phyloP scores from a whole-genome alignment of 768 basidiomycete genomes.

The Trametes coccinea region DNA sequence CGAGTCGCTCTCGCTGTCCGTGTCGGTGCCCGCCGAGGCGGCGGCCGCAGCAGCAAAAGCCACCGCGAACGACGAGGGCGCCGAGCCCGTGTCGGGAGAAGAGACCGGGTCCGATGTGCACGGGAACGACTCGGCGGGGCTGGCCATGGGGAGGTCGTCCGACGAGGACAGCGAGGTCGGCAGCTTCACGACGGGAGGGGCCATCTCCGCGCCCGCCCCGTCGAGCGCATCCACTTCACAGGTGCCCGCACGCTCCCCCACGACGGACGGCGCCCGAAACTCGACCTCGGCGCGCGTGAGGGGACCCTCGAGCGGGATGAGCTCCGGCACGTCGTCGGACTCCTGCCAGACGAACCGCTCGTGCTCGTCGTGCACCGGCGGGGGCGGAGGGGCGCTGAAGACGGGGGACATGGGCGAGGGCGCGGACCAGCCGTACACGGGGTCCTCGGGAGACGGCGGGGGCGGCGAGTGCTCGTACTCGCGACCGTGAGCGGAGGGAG shows the following conservation, averaged over 20 bases:
- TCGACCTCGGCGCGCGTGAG: slow-evolving; percentile 1
- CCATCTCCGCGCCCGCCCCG: background rate
- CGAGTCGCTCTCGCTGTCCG: background rate
- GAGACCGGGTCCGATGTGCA: too few relatives aligned
- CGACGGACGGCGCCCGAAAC: too few relatives aligned
- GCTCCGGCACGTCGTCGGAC: background rate
- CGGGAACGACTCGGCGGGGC: too few relatives aligned
- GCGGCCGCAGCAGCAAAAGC: background rate
- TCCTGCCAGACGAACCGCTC: background rate
- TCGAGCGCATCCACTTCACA: too few relatives aligned
- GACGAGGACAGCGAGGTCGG: too few relatives aligned
- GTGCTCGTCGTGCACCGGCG: background rate
- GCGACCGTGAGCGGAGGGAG: too few relatives aligned
- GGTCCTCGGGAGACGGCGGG: too few relatives aligned
- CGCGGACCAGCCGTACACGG: background rate
- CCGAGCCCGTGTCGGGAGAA: too few relatives aligned
- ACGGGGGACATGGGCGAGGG: background rate
- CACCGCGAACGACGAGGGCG: too few relatives aligned
- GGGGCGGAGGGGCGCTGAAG: background rate
- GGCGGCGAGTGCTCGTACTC: background rate
- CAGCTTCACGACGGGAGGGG: background rate
- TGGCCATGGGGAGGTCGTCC: too few relatives aligned
- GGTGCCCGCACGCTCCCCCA: background rate
- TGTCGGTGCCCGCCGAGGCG: background rate
- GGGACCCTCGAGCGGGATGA: slow-evolving; percentile 1